Base-by-base conservation (phyloP, 2,329 filamentous ascomycete genomes). In the Capronia coronata region DNA sequence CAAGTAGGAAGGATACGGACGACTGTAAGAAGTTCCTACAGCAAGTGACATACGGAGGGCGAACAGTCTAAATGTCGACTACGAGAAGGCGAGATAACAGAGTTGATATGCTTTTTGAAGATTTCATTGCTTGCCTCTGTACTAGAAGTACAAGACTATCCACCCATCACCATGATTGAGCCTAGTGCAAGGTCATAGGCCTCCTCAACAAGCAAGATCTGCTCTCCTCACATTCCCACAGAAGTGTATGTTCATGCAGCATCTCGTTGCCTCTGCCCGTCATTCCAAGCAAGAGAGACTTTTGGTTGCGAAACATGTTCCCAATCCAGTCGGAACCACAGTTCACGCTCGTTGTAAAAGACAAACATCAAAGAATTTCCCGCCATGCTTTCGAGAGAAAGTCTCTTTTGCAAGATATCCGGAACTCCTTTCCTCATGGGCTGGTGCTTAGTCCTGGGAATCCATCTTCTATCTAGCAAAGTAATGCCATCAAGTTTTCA, bases 391-490 rank as follows among this genome's bases (percentile, higher is more conserved):
- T 44, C 41, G 35, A 22, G 34, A n/a, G 32, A 45, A 51, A 49
- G 47, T 48, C 65, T 62, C 60, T 63, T 72, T 71, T 84, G 83
- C 81, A 79, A 85, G 83, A 86, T 86, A 87, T 87, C 84, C 84
- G 83, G 84, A 86, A 84, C 82, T 83, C 82, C 80, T 68, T 81
- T 79, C 78, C 68, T 75, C 71, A 72, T 68, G 70, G 70, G 67
- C 66, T 62, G 61, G 63, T 59, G 64, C 64, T n/a, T 60, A 65
- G 63, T 62, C 55, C 52, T 56, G 61, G 65, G 63, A 68, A 67
- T 72, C 69, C 69, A 71, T 72, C 70, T 71, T 73, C 69, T 73
- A 73, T 71, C 69, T 67, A 66, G 60, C 59, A 59, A 59, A 57
- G 49, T 60, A 62, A 63, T 64, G 61, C 66, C 65, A 51, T 58